Conservation (phyloP, 176 grass and related monocot species). For the Carex kokanica region DNA sequence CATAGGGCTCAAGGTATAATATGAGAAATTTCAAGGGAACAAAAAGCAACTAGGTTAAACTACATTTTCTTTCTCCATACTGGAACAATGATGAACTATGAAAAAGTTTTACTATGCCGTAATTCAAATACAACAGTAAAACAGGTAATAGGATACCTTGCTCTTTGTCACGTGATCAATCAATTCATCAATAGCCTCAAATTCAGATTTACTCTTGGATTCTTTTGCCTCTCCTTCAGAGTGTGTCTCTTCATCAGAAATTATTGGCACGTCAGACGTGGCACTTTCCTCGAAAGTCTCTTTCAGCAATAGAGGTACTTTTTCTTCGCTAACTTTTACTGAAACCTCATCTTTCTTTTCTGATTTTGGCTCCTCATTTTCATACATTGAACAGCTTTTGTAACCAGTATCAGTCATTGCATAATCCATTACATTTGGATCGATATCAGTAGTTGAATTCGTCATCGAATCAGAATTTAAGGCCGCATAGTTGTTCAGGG, state of each 20-base stretch:
- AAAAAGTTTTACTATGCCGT: not conserved
- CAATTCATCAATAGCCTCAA: slow-evolving; percentile 34
- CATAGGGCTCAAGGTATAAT: not conserved
- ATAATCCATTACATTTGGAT: slow-evolving; percentile 26
- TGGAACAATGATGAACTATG: slow-evolving; percentile 1
- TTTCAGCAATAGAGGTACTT: slow-evolving; percentile 22
- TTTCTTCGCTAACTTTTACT: slow-evolving; percentile 26
- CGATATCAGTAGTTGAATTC: slow-evolving; percentile 17
- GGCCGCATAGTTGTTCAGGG: slow-evolving; percentile 19
- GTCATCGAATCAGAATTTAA: slow-evolving; percentile 15
- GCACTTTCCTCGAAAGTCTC: slow-evolving; percentile 8
- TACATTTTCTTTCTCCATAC: not conserved
- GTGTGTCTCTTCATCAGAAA: slow-evolving; percentile 11
- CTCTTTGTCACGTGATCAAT: slow-evolving; percentile 37
- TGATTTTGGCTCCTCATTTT: slow-evolving; percentile 21
- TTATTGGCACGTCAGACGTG: slow-evolving; percentile 14
- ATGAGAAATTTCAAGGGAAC: slow-evolving; percentile 4
- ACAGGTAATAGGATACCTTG: slow-evolving; percentile 35
- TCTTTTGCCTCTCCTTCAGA: not conserved
- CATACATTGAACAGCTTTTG: slow-evolving; percentile 1
- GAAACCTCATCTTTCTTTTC: not conserved
- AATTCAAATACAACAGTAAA: slow-evolving; percentile 9
- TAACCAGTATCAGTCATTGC: slow-evolving; percentile 15
- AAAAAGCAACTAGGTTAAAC: not conserved
- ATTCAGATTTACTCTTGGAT: slow-evolving; percentile 3